These are phyloP conservation scores for Camellia japonica DNA, from an alignment of 148 eudicot genomes.

Conservation along the genomic window DNA sequence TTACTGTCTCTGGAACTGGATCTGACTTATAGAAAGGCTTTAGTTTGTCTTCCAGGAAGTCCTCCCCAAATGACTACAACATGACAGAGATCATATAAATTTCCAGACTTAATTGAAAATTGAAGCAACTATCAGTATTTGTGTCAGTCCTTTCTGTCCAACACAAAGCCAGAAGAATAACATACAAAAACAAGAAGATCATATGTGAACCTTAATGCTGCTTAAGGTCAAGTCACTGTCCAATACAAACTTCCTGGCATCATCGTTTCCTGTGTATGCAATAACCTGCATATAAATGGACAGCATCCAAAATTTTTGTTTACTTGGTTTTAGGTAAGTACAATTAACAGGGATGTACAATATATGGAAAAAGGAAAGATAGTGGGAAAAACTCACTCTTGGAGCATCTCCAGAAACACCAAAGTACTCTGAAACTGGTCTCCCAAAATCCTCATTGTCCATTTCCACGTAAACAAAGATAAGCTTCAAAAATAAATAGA, in stretches of 20 bases:
- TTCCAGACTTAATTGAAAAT: background rate
- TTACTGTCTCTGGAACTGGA: slow-evolving; percentile 84
- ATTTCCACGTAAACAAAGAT: slow-evolving; percentile 71
- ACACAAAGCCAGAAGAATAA: background rate
- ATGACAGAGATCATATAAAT: slow-evolving; percentile 6
- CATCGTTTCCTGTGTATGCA: slow-evolving; percentile 72
- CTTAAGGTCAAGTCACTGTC: slow-evolving; percentile 60
- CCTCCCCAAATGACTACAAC: slow-evolving; percentile 64
- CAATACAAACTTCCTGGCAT: slow-evolving; percentile 57
- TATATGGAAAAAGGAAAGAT: background rate
- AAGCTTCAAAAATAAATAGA: slow-evolving; percentile 43
- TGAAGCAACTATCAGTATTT: background rate
- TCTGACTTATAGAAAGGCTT: slow-evolving; percentile 88
- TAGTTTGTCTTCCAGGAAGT: slow-evolving; percentile 72
- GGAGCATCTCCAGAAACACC: slow-evolving; percentile 79
- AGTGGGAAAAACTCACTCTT: slow-evolving; percentile 30
- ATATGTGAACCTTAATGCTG: slow-evolving; percentile 55
- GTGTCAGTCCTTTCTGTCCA: background rate
- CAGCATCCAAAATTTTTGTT: background rate
- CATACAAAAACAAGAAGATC: background rate
- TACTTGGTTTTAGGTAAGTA: background rate
- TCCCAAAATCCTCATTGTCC: slow-evolving; percentile 81
- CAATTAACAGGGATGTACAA: background rate
- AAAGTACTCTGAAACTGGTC: slow-evolving; percentile 87
- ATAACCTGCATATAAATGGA: slow-evolving; percentile 45